Conservation (phyloP, 371 early-diverging fungal species). For the Actinomortierella wolfii region DNA sequence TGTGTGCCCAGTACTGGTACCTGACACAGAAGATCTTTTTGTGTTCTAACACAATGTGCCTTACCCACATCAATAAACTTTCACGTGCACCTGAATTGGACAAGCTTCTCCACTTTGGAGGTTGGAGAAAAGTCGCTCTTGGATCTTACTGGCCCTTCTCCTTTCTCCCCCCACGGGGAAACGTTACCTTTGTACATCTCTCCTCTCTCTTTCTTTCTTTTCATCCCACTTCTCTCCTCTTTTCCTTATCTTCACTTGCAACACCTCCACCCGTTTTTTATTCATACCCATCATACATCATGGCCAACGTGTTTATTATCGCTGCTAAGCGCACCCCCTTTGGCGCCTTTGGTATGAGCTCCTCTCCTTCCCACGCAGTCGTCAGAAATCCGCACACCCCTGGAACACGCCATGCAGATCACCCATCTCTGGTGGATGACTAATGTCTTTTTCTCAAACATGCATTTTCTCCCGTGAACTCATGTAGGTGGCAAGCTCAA, state of each 20-base stretch:
- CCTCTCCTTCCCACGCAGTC: background rate
- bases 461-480: background rate
- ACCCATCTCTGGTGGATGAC: slow-evolving; percentile 6
- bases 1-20: no score
- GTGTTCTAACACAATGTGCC: no score
- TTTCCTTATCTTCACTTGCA: slow-evolving; percentile 7
- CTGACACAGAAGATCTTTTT: no score
- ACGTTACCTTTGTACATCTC: background rate
- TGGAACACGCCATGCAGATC: no score
- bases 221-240: slow-evolving; percentile 2
- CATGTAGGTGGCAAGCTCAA: slow-evolving; percentile 60
- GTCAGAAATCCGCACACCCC: no score
- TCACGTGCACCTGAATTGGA: no score
- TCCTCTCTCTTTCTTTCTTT: background rate
- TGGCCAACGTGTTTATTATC: slow-evolving; percentile 61
- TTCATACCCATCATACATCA: no score
- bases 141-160: no score
- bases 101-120: no score
- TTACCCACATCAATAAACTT: no score
- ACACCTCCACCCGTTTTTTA: slow-evolving; percentile 4
- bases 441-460: slow-evolving; percentile 8
- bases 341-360: slow-evolving; percentile 62
- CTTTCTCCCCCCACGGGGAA: no score
- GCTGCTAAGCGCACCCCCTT: slow-evolving; percentile 71
- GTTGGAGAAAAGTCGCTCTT: no score